Evolutionary conservation across 352 stramenopile genomes (phyloP), one percentile per base, ranked within the genome.

Genomic region (Elongisporangium anandrum): DNA sequence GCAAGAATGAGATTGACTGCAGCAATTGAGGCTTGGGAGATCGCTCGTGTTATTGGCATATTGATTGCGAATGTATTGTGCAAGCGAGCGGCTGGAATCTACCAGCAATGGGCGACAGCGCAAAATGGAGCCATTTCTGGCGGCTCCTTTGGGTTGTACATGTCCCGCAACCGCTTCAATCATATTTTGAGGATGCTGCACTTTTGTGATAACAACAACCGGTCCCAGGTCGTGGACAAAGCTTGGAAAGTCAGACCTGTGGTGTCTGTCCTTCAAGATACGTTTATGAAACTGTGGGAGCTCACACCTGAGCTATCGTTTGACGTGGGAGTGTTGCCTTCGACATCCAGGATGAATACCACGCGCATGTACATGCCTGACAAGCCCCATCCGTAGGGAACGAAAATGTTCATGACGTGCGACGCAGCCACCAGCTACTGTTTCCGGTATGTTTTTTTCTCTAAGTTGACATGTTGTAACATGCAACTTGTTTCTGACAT

Each of bases 331-430:
- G 29, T 56, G 2, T 8, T 56, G 3, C 51, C 51, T 17, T 38
- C 51, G 21, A 56, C 22, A 19, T 39, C 24, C 3, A 24, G 21
- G 5, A 24, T 17, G 16, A 56, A 56, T 23, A 56, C 22, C 2
- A 56, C 51, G 4, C 22, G 29, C 2, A 29, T 26, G 6, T 56
- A 49, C n/a, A 56, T 56, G 24, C 51, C 51, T 5, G 51, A 56
- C 51, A 56, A 56, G 51, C 23, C 51, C 12, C 15, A 56, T 47
- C 51, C n/a, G 6, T 56, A 19, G 15, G 51, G 24, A 2, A 56
- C 51, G 22, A 56, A 56, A 12, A 7, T 56, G 3, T 56, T 56
- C 21, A 48, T 56, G 51, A 9, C 20, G 7, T 56, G 51, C 5
- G 22, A 56, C 20, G 22, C 22, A 4, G 24, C 22, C 22, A 47